phyloP scores from a whole-genome alignment of 1,284 basidiomycete species.

The Naganishia albida region DNA sequence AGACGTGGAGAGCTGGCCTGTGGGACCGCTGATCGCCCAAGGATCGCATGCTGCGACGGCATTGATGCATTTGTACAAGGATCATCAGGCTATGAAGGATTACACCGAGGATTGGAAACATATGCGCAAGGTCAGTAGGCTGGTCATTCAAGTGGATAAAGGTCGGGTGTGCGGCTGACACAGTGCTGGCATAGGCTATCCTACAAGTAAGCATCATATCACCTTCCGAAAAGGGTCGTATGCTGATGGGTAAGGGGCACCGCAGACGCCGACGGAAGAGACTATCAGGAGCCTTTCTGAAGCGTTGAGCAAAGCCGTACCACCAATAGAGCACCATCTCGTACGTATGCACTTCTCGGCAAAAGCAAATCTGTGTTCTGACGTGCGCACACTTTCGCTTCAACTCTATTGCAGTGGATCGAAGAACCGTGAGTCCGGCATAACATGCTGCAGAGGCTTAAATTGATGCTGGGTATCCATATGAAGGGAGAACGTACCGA shows the following conservation, averaged over 20 bases:
- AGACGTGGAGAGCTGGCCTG: slow-evolving; percentile 54
- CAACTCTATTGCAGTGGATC: slow-evolving; percentile 47
- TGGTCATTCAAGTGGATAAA: background rate
- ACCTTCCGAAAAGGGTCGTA: too few relatives aligned
- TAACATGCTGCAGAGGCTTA: too few relatives aligned
- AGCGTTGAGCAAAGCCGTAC: slow-evolving; percentile 42
- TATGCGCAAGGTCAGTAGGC: slow-evolving; percentile 50
- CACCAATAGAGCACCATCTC: slow-evolving; percentile 50
- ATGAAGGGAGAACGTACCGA: slow-evolving; percentile 54
- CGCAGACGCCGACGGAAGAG: slow-evolving; percentile 47
- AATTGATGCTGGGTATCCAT: too few relatives aligned
- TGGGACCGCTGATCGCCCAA: slow-evolving; percentile 58
- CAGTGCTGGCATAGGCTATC: slow-evolving; percentile 7
- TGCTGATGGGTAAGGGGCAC: slow-evolving; percentile 18
- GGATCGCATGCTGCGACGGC: slow-evolving; percentile 57
- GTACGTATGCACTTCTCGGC: background rate
- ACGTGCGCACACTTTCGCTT: too few relatives aligned
- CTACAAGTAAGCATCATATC: slow-evolving; percentile 18
- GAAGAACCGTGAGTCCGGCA: slow-evolving; percentile 55
- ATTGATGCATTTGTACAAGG: slow-evolving; percentile 44
- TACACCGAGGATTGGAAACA: slow-evolving; percentile 48
- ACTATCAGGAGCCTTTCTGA: slow-evolving; percentile 43
- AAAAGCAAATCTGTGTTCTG: background rate
- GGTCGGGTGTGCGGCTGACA: background rate
- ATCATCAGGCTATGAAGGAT: slow-evolving; percentile 43